These are phyloP conservation scores for Pelargonium citronellum DNA, from an alignment of 441 rosid species.

Conservation along the genomic window DNA sequence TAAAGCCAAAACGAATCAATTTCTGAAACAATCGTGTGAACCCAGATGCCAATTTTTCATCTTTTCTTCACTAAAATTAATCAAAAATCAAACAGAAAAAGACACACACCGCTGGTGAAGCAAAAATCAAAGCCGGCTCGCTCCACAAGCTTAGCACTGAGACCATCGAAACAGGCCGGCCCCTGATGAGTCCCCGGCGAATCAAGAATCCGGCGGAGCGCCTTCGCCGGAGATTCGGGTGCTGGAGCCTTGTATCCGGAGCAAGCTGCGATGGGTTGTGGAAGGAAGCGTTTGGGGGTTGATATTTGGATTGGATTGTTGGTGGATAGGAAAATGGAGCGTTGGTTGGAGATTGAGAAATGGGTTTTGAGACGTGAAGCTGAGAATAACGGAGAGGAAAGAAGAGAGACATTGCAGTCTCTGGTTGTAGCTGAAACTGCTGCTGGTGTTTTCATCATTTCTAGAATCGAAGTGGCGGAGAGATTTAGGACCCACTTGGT, in stretches of 20 bases:
- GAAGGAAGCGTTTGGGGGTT: background rate
- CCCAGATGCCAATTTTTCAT: background rate
- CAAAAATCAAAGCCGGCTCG: slow-evolving; percentile 72
- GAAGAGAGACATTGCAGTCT: background rate
- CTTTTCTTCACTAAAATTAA: background rate
- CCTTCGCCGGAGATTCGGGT: slow-evolving; percentile 41
- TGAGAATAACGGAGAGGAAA: background rate
- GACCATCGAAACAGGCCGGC: slow-evolving; percentile 94
- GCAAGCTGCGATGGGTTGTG: slow-evolving; percentile 9
- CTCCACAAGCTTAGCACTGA: slow-evolving; percentile 79
- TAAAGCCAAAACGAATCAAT: background rate
- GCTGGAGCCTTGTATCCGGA: slow-evolving; percentile 9
- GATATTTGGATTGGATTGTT: background rate
- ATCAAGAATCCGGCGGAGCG: slow-evolving; percentile 52
- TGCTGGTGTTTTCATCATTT: background rate
- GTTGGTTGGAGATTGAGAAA: background rate
- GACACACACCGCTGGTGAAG: slow-evolving; percentile 42
- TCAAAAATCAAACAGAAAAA: background rate
- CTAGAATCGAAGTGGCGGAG: background rate
- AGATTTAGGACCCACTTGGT: background rate
- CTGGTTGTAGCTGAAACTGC: background rate
- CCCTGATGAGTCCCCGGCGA: slow-evolving; percentile 82
- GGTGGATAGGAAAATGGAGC: background rate
- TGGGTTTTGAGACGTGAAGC: background rate
- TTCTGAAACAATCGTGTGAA: background rate